phyloP scores from a whole-genome alignment of 352 stramenopile genomes.

The Phytophthora ohioensis region DNA sequence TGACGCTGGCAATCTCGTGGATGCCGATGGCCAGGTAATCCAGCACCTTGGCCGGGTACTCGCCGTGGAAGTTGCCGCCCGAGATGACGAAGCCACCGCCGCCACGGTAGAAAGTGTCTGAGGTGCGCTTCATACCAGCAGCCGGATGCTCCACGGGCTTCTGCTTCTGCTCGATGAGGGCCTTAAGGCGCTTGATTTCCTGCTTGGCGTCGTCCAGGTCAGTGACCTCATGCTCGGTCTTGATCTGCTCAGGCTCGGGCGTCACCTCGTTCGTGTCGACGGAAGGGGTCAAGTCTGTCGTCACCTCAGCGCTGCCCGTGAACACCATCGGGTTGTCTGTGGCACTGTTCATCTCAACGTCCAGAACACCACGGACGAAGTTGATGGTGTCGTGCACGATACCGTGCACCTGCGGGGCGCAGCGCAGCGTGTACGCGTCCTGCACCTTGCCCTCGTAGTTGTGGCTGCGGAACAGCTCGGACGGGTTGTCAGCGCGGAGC shows the following conservation, averaged over 20 bases:
- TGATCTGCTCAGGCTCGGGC: slow-evolving; percentile 18
- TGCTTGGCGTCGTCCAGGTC: slow-evolving; percentile 77
- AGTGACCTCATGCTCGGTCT: slow-evolving; percentile 52
- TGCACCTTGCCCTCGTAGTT: slow-evolving; percentile 92
- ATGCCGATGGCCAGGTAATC: slow-evolving; percentile 92
- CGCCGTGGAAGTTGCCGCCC: slow-evolving; percentile 92
- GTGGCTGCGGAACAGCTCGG: slow-evolving; percentile 89
- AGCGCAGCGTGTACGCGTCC: slow-evolving; percentile 91
- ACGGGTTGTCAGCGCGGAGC: slow-evolving; percentile 78
- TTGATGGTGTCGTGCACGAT: slow-evolving; percentile 89
- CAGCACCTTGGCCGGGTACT: slow-evolving; percentile 91
- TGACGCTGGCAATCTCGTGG: slow-evolving; percentile 87
- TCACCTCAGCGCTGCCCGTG: slow-evolving; percentile 73
- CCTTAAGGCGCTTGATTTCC: slow-evolving; percentile 80
- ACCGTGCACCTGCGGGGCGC: slow-evolving; percentile 90
- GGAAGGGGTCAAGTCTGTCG: slow-evolving; percentile 62
- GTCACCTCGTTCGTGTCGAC: slow-evolving; percentile 27
- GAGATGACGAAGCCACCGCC: slow-evolving; percentile 89
- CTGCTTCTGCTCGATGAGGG: slow-evolving; percentile 60
- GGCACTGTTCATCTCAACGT: slow-evolving; percentile 92
- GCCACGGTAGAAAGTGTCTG: slow-evolving; percentile 84
- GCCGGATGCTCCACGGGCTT: slow-evolving; percentile 47
- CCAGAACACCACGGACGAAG: slow-evolving; percentile 87
- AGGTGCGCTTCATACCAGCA: slow-evolving; percentile 79
- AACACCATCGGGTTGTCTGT: slow-evolving; percentile 94